Evolutionary conservation across 805 yeast species (phyloP).

Genomic region (Candida corydali): DNA sequence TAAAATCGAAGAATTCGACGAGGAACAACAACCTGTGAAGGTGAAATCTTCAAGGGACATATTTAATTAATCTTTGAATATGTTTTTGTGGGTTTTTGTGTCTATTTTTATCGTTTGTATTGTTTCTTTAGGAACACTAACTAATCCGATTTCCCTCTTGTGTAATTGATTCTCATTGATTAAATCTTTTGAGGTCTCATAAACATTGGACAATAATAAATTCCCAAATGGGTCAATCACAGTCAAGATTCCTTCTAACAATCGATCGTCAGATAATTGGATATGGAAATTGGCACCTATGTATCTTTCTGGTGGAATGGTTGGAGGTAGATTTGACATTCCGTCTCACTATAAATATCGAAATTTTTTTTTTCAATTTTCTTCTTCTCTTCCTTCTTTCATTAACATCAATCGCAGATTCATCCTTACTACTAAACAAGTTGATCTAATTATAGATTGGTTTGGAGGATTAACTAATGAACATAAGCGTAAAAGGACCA

Average conservation of each 20-base stretch:
- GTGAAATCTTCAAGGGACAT: not conserved
- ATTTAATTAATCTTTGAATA: conserved; percentile 8
- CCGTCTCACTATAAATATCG: conserved; percentile 3
- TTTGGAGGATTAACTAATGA: conserved; percentile 25
- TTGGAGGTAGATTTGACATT: not conserved
- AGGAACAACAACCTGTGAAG: too few species aligned
- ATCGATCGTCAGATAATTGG: conserved; percentile 25
- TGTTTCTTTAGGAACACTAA: conserved; percentile 47
- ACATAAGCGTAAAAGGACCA: conserved; percentile 36
- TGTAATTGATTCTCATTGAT: conserved; percentile 18
- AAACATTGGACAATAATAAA: conserved; percentile 30
- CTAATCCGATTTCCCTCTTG: conserved; percentile 45
- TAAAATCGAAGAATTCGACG: too few species aligned
- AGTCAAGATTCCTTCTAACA: conserved; percentile 34
- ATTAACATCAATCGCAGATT: conserved; percentile 36
- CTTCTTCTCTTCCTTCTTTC: conserved; percentile 9
- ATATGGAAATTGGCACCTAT: conserved; percentile 30
- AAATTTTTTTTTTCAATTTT: conserved; percentile 2
- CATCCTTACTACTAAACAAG: conserved; percentile 23
- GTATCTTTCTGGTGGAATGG: conserved; percentile 17
- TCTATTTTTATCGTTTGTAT: conserved; percentile 27
- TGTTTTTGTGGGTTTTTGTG: conserved; percentile 12
- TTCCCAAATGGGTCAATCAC: conserved; percentile 44
- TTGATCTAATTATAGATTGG: conserved; percentile 12
- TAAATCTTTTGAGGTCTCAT: conserved; percentile 28